These are phyloP conservation scores for Xylaria palmicola DNA, from an alignment of 495 filamentous ascomycete genomes.

Conservation along the genomic window DNA sequence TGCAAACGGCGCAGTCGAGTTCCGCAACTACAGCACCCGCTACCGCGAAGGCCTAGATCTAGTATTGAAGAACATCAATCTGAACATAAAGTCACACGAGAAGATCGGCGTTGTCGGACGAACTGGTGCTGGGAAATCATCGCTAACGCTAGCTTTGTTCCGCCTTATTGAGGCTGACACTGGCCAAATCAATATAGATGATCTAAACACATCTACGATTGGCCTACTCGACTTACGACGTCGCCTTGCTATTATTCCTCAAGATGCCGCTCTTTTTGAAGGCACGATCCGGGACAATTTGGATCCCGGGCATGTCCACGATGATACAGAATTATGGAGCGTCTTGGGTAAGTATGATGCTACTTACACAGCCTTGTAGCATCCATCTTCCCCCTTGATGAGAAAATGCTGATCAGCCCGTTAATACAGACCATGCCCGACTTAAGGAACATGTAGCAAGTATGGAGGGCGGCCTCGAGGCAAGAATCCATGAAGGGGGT, in stretches of 20 bases:
- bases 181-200: slow-evolving; percentile 86
- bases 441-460: slow-evolving; percentile 85
- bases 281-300: slow-evolving; percentile 95
- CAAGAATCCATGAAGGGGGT: slow-evolving; percentile 91
- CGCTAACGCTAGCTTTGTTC: slow-evolving; percentile 89
- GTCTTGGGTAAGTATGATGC: slow-evolving; percentile 70
- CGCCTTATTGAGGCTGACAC: slow-evolving; percentile 85
- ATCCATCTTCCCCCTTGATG: not conserved
- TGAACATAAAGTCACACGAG: slow-evolving; percentile 91
- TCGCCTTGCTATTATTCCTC: slow-evolving; percentile 94
- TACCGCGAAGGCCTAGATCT: slow-evolving; percentile 87
- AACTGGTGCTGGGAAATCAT: slow-evolving; percentile 95
- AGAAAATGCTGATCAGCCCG: slow-evolving; percentile 10
- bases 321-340: slow-evolving; percentile 97
- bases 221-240: slow-evolving; percentile 85
- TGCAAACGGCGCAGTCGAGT: slow-evolving; percentile 82
- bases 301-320: slow-evolving; percentile 91
- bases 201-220: slow-evolving; percentile 83
- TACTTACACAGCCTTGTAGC: not conserved
- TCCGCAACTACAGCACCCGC: slow-evolving; percentile 89
- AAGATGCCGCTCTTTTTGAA: slow-evolving; percentile 96
- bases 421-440: slow-evolving; percentile 77
- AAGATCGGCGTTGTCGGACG: slow-evolving; percentile 98
- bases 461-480: slow-evolving; percentile 90
- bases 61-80: slow-evolving; percentile 86